Evolutionary conservation across 2,329 filamentous ascomycete species (phyloP).

Genomic region (Cercospora nicotianae): DNA sequence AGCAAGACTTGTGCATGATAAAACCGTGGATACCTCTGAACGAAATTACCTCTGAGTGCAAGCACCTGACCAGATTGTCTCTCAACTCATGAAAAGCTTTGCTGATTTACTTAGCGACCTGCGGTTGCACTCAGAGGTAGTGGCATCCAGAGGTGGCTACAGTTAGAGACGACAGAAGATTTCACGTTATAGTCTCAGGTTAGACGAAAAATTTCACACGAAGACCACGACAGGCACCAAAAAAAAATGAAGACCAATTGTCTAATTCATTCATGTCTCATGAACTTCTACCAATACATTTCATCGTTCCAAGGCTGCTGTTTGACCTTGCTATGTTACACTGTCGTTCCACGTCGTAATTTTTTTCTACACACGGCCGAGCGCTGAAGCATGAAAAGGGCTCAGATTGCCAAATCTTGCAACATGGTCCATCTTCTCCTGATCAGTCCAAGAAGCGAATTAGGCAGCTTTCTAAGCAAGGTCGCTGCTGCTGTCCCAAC

Average conservation of each 20-base stretch:
- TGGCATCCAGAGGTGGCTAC: neutral
- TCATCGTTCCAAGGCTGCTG: neutral
- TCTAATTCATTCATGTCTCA: neutral
- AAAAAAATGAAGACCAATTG: neutral
- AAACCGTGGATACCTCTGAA: neutral
- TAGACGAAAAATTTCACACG: neutral
- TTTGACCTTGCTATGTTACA: constrained; percentile 4
- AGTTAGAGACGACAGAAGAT: neutral
- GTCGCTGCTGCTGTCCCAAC: constrained; percentile 13
- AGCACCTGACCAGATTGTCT: neutral
- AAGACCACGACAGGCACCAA: neutral
- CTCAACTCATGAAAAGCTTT: neutral
- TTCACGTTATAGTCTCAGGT: neutral
- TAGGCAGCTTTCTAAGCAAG: neutral
- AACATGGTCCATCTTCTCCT: neutral
- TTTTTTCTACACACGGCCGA: neutral
- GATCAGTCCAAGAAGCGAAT: neutral
- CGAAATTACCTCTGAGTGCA: neutral
- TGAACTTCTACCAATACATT: neutral
- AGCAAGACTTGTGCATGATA: constrained; percentile 8
- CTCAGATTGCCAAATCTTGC: neutral
- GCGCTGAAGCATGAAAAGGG: neutral
- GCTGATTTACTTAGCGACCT: neutral
- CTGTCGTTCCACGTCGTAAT: neutral
- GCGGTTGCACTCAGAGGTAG: neutral